phyloP scores from a whole-genome alignment of 306 rosid genomes.

The Cyamopsis tetragonoloba region DNA sequence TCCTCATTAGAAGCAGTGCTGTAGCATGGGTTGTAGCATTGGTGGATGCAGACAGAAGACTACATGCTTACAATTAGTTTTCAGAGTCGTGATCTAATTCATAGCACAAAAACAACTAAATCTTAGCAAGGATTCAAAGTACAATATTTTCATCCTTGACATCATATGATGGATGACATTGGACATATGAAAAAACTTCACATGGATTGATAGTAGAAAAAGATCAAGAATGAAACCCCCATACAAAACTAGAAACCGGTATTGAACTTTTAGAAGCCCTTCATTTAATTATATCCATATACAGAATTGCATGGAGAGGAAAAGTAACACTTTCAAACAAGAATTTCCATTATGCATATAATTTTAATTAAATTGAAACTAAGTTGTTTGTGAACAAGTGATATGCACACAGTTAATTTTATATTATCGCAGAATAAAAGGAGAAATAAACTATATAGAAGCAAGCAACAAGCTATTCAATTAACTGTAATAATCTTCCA shows the following conservation, averaged over 20 bases:
- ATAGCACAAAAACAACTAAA: slow-evolving; percentile 2
- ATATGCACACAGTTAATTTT: neutral
- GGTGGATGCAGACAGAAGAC: neutral
- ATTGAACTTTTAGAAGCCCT: slow-evolving; percentile 15
- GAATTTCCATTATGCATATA: neutral
- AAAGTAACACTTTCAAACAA: slow-evolving; percentile 14
- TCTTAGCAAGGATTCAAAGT: neutral
- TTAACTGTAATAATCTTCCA: slow-evolving; percentile 8
- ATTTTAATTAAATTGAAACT: neutral
- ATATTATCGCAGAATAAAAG: neutral
- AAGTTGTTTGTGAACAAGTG: neutral
- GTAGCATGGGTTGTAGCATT: neutral
- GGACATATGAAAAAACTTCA: neutral
- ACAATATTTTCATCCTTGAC: neutral
- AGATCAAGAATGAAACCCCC: neutral
- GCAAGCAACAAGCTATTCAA: neutral
- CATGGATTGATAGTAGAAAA: neutral
- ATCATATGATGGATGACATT: neutral
- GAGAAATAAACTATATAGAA: slow-evolving; percentile 4
- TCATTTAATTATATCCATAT: neutral
- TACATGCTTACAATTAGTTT: neutral
- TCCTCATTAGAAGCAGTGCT: slow-evolving; percentile 10
- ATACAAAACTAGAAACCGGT: neutral
- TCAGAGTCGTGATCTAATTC: slow-evolving; percentile 10
- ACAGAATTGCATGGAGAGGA: neutral